Evolutionary conservation across 176 grass and related monocot species (phyloP), one percentile per base, ranked within the genome.

Genomic region (Juncus effusus): DNA sequence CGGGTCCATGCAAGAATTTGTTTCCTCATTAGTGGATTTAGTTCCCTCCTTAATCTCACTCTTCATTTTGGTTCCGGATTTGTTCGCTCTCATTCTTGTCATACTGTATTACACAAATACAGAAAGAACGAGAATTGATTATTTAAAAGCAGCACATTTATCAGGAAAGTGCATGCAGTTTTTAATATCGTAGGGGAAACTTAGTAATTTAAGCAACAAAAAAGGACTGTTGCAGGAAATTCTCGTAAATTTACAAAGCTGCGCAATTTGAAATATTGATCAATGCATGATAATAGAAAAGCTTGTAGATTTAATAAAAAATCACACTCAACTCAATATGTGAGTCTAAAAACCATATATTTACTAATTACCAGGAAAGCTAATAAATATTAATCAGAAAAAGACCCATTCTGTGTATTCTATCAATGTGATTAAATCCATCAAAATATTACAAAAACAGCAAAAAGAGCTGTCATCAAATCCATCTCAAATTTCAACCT

Each of bases 1-100:
- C 37, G 66, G 36, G 7, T 70, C 66, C 66, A 70, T 55, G 36
- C 19, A 56, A 8, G 44, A 47, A 6, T 47, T 47, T 47, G 44
- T 47, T 47, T 47, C 44, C 44, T 47, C 9, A 1, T 56, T 41
- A 54, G 15, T 42, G 44, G 42, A 4, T 1, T 67, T 47, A 50
- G 63, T 50, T 35, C 35, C n/a, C 16, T 51, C 42, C 16, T 36
- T 14, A 36, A 44, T 6, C 8, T 59, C 40, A n/a, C 0, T 56
- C 37, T 58, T 56, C 67, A 15, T 70, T 71, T 71, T 70, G 56
- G 13, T 38, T 71, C 54, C 7, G 56, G 12, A 42, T 5, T 58
- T 42, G 6, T 57, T 58, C 51, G 56, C 42, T 42, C 37, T 71
- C 51, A 19, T 55, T 40, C 54, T 71, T 56, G 66, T 41, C 13